Evolutionary conservation across 176 grass and related monocot species (phyloP).

Genomic region (Elaeis guineensis): DNA sequence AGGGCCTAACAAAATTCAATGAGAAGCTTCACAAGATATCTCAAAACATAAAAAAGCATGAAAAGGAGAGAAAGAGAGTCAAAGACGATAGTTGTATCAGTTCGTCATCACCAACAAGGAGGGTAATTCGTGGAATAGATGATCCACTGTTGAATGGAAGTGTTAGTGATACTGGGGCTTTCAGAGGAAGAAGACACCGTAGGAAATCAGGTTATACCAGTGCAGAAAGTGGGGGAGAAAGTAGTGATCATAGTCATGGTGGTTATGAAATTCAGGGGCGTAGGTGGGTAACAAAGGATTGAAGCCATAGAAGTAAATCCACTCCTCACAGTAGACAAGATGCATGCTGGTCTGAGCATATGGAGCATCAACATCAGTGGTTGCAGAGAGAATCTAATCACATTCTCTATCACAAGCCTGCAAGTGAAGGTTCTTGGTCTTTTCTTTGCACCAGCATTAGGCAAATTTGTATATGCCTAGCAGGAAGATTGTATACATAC

Average conservation of each 20-base stretch:
- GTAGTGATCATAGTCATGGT: constrained; percentile 46
- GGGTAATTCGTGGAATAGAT: constrained; percentile 68
- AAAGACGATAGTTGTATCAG: constrained; percentile 72
- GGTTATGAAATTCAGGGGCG: constrained; percentile 51
- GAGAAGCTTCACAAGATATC: constrained; percentile 79
- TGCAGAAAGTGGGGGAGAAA: constrained; percentile 49
- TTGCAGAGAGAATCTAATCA: too few relatives aligned
- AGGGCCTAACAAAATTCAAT: constrained; percentile 46
- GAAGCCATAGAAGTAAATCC: background rate
- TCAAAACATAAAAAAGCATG: constrained; percentile 72
- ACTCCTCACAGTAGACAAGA: too few relatives aligned
- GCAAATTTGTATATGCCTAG: too few relatives aligned
- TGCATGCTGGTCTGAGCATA: too few relatives aligned
- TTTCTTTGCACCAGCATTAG: too few relatives aligned
- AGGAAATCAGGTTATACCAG: constrained; percentile 40
- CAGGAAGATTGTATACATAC: too few relatives aligned
- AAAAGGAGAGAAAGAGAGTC: constrained; percentile 43
- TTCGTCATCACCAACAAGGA: constrained; percentile 34
- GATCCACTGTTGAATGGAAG: constrained; percentile 77
- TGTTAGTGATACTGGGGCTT: constrained; percentile 48
- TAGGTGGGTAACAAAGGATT: constrained; percentile 58
- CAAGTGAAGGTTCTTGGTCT: too few relatives aligned
- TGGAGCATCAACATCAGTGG: too few relatives aligned
- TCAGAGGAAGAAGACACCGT: constrained; percentile 36
- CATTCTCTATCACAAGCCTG: too few relatives aligned